These are phyloP conservation scores for Chaetomiaceae sp. DNA, from an alignment of 2,329 filamentous ascomycete genomes.

Conservation along the genomic window DNA sequence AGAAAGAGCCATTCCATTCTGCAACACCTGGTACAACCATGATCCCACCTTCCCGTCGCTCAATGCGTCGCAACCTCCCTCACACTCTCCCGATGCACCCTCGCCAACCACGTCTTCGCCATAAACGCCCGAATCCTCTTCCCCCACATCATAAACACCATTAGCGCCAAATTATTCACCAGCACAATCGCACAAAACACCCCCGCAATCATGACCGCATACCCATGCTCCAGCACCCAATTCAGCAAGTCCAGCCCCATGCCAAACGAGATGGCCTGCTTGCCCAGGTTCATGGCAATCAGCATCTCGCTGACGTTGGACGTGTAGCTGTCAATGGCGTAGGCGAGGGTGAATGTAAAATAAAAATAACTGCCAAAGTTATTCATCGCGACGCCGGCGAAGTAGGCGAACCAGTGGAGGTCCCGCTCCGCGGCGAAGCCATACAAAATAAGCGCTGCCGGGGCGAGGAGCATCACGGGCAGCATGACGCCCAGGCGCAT, in stretches of 20 bases:
- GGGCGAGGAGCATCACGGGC: slow-evolving; percentile 33
- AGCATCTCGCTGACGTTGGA: slow-evolving; percentile 55
- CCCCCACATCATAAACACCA: slow-evolving; percentile 45
- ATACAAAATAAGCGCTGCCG: slow-evolving; percentile 39
- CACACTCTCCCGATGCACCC: slow-evolving; percentile 20
- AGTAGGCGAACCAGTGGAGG: slow-evolving; percentile 40
- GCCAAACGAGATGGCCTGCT: slow-evolving; percentile 48
- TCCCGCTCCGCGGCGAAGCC: slow-evolving; percentile 32
- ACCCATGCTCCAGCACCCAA: slow-evolving; percentile 43
- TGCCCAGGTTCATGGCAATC: slow-evolving; percentile 50
- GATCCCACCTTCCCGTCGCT: not conserved
- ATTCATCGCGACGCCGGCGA: slow-evolving; percentile 41
- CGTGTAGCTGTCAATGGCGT: slow-evolving; percentile 53
- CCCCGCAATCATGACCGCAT: slow-evolving; percentile 44
- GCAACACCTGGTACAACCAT: not conserved
- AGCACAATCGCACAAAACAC: slow-evolving; percentile 43
- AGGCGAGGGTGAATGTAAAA: slow-evolving; percentile 53
- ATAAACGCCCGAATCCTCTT: slow-evolving; percentile 44
- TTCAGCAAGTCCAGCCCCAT: slow-evolving; percentile 44
- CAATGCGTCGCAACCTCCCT: slow-evolving; percentile 20
- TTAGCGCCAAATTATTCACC: slow-evolving; percentile 41
- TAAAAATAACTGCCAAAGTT: slow-evolving; percentile 47
- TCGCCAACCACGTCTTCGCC: slow-evolving; percentile 41
- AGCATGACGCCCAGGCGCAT: slow-evolving; percentile 38
- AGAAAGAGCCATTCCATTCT: too few relatives aligned